Evolutionary conservation across 2,329 filamentous ascomycete genomes (phyloP), one percentile per base, ranked within the genome.

Genomic region (Pseudopyricularia javanii): DNA sequence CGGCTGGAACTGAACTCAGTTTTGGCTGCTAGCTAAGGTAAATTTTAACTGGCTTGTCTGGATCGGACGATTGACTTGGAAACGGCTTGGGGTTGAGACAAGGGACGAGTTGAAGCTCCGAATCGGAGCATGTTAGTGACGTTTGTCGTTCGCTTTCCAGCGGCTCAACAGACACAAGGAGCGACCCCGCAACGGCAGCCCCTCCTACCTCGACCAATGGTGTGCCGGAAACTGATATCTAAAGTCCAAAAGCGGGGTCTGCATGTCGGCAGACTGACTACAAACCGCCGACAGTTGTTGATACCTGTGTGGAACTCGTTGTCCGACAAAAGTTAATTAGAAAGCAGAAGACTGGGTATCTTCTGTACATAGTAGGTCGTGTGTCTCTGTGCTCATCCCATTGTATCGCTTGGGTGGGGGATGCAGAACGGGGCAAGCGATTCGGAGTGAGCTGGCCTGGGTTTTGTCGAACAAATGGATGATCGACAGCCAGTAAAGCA

Each of bases 61-160:
- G 22, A 45, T 45, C 40, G 40, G 40, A 45, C 40, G 40, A 45
- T 15, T n/a, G n/a, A n/a, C n/a, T n/a, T n/a, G n/a, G n/a, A n/a
- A n/a, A n/a, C n/a, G n/a, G n/a, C n/a, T n/a, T n/a, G n/a, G n/a
- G n/a, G 20, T 12, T 24, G 22, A 26, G 40, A 45, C 12, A 45
- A 15, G 40, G 20, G 24, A 45, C 3, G 40, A 20, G 3, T 15
- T 24, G 40, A 45, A 14, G 20, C 40, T 45, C 40, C 40, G 40
- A 30, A 45, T 45, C 40, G 40, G 40, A 45, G 40, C 20, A 2
- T 45, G 40, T 45, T 45, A 50, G 28, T 50, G 48, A 35, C 32
- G 34, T 30, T n/a, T 54, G 55, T 56, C 55, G 53, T 48, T 55
- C 62, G 62, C 58, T 62, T 64, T 64, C 53, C 58, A 52, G 54